Conservation (phyloP, 805 yeast species). For the Hanseniaspora mollemarum region DNA sequence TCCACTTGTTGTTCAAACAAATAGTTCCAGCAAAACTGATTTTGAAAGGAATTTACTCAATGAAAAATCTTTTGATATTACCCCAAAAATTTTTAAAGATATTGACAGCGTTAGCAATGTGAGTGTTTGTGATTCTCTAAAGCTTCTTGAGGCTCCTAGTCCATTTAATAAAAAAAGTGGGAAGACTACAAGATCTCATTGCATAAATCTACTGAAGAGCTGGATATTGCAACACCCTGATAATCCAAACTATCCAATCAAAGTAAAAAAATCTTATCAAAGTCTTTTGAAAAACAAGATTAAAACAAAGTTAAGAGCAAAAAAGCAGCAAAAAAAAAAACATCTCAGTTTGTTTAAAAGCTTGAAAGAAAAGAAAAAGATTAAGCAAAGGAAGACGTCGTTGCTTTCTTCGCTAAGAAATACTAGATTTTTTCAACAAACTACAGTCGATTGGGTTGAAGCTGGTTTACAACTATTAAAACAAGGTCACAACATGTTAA, state of each 20-base stretch:
- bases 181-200: conserved; percentile 67
- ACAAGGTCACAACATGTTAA: conserved; percentile 91
- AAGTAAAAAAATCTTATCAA: conserved; percentile 79
- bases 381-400: conserved; percentile 25
- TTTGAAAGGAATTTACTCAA: conserved; percentile 24
- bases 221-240: conserved; percentile 71
- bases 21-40: conserved; percentile 23
- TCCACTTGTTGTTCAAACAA: conserved; percentile 31
- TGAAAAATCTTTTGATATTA: conserved; percentile 35
- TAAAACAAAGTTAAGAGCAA: conserved; percentile 51
- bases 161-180: conserved; percentile 78
- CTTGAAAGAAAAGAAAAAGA: conserved; percentile 17
- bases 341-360: conserved; percentile 26
- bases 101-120: conserved; percentile 20
- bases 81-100: conserved; percentile 41
- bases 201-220: conserved; percentile 68
- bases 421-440: conserved; percentile 83
- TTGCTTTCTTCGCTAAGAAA: conserved; percentile 54
- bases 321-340: conserved; percentile 32
- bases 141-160: conserved; percentile 67
- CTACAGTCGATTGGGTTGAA: conserved; percentile 95
- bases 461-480: conserved; percentile 89
- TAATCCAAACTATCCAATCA: conserved; percentile 47
- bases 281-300: conserved; percentile 70
- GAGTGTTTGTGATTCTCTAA: conserved; percentile 42